Base-by-base conservation (phyloP, 208 protist genomes). In the Plasmodiophora brassicae region DNA sequence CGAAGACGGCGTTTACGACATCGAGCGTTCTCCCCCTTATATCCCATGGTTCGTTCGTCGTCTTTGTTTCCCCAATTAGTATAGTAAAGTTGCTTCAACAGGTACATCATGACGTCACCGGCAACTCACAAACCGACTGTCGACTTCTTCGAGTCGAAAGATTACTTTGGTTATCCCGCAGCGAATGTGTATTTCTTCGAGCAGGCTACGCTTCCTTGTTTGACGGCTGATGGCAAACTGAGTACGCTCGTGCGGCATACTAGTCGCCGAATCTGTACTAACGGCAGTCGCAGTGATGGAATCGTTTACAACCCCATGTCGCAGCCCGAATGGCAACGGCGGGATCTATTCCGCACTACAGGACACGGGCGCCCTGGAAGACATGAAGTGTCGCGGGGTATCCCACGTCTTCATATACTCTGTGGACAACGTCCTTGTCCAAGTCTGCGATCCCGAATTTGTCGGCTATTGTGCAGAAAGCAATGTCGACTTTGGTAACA, bases 341-440 rank as follows among this genome's bases (percentile, higher is more conserved):
- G 91, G 91, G 1, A 0, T 94, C 10, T 94, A 87, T 25, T 72
- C 25, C 53, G 93, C 93, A 28, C 71, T 97, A 0, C 36, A 54
- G 0, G 89, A 88, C 14, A 72, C 46, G 10, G 93, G 92, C 25
- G 85, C 95, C 0, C 85, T 99, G 25, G 89, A 93, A 10, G 90
- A 96, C 45, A 93, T 99, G 89, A 35, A 91, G 25, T 41, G 65
- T 0, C 88, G 90, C n/a, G 96, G 96, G 0, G 93, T 99, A 5
- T 86, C 95, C 88, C 94, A 97, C 71, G 90, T 98, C 1, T 96
- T 98, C 87, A 95, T 98, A 44, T 96, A 97, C 85, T 95, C 94
- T 85, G 96, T 99, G 0, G 98, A 99, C 92, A 99, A 99, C 91
- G 91, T 98, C 20, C 92, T 99, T 41, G 94, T 96, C 0, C 94